Percentiles rank a stretch among this genome's conserved stretches.
Conservation (phyloP, 352 stramenopile species). For the Globisporangium abappressorium region DNA sequence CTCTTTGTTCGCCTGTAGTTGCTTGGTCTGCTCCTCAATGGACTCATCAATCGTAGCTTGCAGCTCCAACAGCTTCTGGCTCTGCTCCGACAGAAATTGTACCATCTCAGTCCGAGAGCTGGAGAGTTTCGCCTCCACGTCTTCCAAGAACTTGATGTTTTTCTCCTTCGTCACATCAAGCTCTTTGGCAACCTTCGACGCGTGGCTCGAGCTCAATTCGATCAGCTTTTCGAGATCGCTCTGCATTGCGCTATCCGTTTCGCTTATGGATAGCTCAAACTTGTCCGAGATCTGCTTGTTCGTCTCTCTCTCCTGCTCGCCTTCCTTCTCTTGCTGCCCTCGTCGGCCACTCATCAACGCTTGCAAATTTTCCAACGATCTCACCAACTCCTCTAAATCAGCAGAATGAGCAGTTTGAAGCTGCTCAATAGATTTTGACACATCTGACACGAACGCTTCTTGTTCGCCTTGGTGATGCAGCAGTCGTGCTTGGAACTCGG, state of each 20-base stretch:
- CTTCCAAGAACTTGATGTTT: conserved; percentile 30
- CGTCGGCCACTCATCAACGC: conserved; percentile 18
- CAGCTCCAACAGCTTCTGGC: conserved; percentile 42
- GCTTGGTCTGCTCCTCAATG: conserved; percentile 39
- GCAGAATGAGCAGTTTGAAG: conserved; percentile 42
- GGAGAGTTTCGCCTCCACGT: conserved; percentile 25
- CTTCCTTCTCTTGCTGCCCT: conserved; percentile 24
- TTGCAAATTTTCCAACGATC: conserved; percentile 30
- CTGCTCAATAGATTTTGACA: conserved; percentile 41
- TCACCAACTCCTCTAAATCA: conserved; percentile 40
- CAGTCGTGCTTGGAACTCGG: conserved; percentile 42
- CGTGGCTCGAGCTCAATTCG: conserved; percentile 31
- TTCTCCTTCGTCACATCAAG: conserved; percentile 27
- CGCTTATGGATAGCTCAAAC: conserved; percentile 22
- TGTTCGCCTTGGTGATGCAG: conserved; percentile 52
- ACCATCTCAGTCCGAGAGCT: conserved; percentile 31
- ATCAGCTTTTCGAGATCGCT: conserved; percentile 31
- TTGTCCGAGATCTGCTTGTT: conserved; percentile 24
- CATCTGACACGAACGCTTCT: conserved; percentile 36
- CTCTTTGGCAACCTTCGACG: conserved; percentile 27
- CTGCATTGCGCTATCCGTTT: conserved; percentile 31
- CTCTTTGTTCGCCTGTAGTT: conserved; percentile 37
- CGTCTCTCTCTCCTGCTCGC: conserved; percentile 12
- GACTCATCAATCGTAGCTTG: conserved; percentile 44
- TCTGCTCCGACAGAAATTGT: conserved; percentile 42